These are phyloP conservation scores for Exophiala bonariae DNA, from an alignment of 2,329 filamentous ascomycete genomes.

Conservation along the genomic window DNA sequence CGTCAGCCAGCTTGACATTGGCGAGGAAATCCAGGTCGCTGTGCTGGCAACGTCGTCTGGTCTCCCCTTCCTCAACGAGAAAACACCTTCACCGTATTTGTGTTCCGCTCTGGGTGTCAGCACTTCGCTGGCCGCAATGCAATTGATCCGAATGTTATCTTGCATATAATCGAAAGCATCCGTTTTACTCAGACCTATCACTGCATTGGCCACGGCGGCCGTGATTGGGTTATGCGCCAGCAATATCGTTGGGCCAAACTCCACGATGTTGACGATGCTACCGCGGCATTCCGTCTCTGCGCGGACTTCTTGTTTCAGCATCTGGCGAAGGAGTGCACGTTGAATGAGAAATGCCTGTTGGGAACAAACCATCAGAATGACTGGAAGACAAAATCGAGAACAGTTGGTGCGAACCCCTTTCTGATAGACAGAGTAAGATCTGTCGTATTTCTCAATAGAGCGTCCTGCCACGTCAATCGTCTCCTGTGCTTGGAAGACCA, in stretches of 20 bases:
- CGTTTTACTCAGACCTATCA: not conserved
- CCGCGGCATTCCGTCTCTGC: not conserved
- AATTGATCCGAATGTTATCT: not conserved
- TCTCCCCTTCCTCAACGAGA: not conserved
- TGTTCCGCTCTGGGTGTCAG: not conserved
- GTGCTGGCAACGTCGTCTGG: not conserved
- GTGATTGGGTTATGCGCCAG: not conserved
- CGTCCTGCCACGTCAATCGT: not conserved
- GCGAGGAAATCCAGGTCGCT: not conserved
- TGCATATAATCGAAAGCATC: not conserved
- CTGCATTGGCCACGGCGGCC: not conserved
- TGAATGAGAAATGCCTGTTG: constrained; percentile 1
- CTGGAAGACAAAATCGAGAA: not conserved
- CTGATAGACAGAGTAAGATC: not conserved
- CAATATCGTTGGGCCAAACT: not conserved
- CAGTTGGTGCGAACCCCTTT: not conserved
- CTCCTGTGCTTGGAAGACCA: not conserved
- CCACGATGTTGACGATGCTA: not conserved
- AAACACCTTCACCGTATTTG: not conserved
- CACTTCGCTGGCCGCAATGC: not conserved
- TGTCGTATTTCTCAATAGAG: not conserved
- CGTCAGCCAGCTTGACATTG: not conserved
- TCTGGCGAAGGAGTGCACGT: not conserved
- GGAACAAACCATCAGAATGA: not conserved
- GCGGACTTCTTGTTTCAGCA: constrained; percentile 1